phyloP scores from a whole-genome alignment of 2,329 filamentous ascomycete species.

The Claviceps humidiphila region DNA sequence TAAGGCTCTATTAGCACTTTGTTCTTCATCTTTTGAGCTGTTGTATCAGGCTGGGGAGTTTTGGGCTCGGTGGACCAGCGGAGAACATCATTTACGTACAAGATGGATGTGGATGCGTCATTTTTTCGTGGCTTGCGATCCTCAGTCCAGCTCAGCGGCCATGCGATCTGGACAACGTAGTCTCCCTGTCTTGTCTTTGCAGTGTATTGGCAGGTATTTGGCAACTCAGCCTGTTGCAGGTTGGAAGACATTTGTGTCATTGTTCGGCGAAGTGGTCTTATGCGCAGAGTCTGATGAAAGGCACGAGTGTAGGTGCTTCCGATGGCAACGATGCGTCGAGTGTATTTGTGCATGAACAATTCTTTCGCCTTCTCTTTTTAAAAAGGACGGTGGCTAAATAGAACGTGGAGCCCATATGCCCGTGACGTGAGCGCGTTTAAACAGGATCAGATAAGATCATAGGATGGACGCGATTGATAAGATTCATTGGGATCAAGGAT shows the following conservation, averaged over 20 bases:
- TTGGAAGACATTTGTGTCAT: conserved; percentile 1
- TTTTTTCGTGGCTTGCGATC: conserved; percentile 12
- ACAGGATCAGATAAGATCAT: conserved; percentile 1
- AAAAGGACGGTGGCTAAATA: neutral
- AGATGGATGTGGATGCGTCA: conserved; percentile 10
- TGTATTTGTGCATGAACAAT: neutral
- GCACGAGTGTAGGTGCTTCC: neutral
- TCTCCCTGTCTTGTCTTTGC: conserved; percentile 15
- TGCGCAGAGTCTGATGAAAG: neutral
- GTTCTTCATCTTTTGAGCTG: neutral
- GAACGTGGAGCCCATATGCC: neutral
- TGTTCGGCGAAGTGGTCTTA: neutral
- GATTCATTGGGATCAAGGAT: neutral
- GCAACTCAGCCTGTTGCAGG: conserved; percentile 11
- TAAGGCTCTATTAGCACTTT: neutral
- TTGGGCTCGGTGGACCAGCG: neutral
- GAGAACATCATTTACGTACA: conserved; percentile 11
- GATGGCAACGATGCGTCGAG: neutral
- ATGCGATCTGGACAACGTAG: conserved; percentile 19
- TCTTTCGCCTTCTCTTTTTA: neutral
- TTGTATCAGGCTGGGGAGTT: neutral
- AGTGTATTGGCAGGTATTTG: conserved; percentile 15
- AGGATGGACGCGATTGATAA: conserved; percentile 2
- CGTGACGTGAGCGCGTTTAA: neutral
- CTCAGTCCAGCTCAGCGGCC: conserved; percentile 16